These are phyloP conservation scores for Saksenaea vasiformis DNA, from an alignment of 371 early-diverging fungal species.

Conservation along the genomic window DNA sequence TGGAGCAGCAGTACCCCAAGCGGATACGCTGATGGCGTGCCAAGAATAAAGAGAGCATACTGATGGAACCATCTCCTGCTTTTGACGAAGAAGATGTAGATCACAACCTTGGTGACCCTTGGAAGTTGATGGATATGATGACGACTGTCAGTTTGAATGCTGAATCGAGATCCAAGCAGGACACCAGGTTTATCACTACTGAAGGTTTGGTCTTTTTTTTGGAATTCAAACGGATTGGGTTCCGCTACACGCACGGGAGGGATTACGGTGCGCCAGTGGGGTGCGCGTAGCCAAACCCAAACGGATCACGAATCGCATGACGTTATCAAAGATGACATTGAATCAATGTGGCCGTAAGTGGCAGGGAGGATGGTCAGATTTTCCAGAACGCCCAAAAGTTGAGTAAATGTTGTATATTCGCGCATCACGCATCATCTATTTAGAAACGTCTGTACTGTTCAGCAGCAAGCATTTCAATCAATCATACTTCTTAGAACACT, in stretches of 20 bases:
- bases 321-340: neutral
- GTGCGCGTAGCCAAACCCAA: too few relatives aligned
- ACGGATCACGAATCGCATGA: neutral
- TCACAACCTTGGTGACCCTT: neutral
- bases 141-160: neutral
- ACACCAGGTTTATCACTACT: neutral
- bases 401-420: too few relatives aligned
- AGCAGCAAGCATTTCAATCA: too few relatives aligned
- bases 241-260: too few relatives aligned
- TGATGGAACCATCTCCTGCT: slow-evolving; percentile 2
- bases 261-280: too few relatives aligned
- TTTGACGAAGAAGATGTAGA: slow-evolving; percentile 1
- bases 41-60: neutral
- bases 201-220: neutral
- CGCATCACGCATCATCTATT: too few relatives aligned
- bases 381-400: too few relatives aligned
- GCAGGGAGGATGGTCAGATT: too few relatives aligned
- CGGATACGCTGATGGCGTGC: slow-evolving; percentile 1
- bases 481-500: too few relatives aligned
- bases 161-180: neutral
- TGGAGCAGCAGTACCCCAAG: neutral
- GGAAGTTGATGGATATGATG: neutral
- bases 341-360: slow-evolving; percentile 1
- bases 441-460: too few relatives aligned
- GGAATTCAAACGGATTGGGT: neutral